Base-by-base conservation (phyloP, 179 eudicot species). In the Amaranthus tricolor region DNA sequence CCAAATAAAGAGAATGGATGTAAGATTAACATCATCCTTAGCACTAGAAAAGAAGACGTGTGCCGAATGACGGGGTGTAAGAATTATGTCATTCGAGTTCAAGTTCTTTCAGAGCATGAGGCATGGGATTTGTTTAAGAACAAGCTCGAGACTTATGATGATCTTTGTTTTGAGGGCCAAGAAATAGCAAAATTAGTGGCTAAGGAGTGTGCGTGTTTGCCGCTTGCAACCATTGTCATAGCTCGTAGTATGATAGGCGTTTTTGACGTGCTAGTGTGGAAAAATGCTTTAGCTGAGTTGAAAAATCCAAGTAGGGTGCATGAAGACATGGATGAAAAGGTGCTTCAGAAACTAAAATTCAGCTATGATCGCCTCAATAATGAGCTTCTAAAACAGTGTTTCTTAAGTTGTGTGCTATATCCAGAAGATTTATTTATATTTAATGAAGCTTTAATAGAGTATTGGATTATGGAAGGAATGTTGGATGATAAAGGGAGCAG, bases 311-410 rank as follows among this genome's bases (percentile, higher is more conserved):
- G 45, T 62, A 40, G 40, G 51, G 48, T 61, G 44, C 21, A 73
- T 0, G 15, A 60, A 1, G 55, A 50, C 6, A 62, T 49, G 68
- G 76, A 73, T 15, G 57, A 73, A 1, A 14, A 24, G 11, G 68
- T 73, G 11, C 40, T 73, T 40, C 57, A 31, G 19, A 44, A 21
- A 3, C 7, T 73, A 14, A 54, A 62, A 14, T 73, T 62, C 56
- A 73, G 66, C 48, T 72, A 72, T 47, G 75, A 72, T 72, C 75
- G 66, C 66, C 20, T 72, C 48, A 72, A 59, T 3, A 68, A 62
- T n/a, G 66, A 62, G n/a, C 31, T 16, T 1, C 7, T 53, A 49
- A 54, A 57, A 71, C 64, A 16, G 4, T 71, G 74, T 6, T 71
- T 71, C n/a, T 58, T 71, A 19, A 58, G 64, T 24, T 57, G 74